Evolutionary conservation across 164 flowering plant genomes (phyloP), one percentile per base, ranked within the genome.

Genomic region (Magnolia sinica): DNA sequence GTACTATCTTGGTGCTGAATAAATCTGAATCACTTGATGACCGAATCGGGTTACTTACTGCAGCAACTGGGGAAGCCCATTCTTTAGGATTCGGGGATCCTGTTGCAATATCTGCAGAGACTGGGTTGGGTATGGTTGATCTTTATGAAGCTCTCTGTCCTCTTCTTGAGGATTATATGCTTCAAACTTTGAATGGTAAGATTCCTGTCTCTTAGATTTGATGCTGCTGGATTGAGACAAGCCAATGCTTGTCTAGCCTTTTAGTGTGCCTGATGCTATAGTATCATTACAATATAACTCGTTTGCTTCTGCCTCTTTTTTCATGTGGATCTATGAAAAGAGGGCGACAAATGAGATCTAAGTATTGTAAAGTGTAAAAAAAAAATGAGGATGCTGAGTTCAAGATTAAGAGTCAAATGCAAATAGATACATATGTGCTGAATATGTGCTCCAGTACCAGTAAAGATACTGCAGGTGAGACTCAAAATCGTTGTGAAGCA

Each of bases 81-180:
- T 80, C 67, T 75, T 84, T 94, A 81, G 97, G 99, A 19, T 94
- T 88, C 84, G 99, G 97, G 45, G 99, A 94, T 78, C 93, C 99
- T 70, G 82, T 96, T 78, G 89, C 98, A 59, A 88, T 92, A 71
- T 96, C 99, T 82, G 98, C 98, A 16, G 99, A 96, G 86, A 94
- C 98, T 66, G 97, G 99, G 59, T 81, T 88, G 67, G 99, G 98
- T 20, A 89, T 96, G 98, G 86, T 83, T 4, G 94, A 89, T 50
- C 89, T 96, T 14, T 88, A 92, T 86, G 91, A 87, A 75, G 79
- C 84, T 78, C 89, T 96, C 31, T 85, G 83, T 73, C 97, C 97
- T 79, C 65, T 82, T 73, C 91, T 96, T 75, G 98, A 92, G 86
- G 87, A 91, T 11, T 84, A 88, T 82, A 83, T 89, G 88, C 84